Conservation (phyloP, 2,329 filamentous ascomycete genomes). For the Fusarium devonianum region DNA sequence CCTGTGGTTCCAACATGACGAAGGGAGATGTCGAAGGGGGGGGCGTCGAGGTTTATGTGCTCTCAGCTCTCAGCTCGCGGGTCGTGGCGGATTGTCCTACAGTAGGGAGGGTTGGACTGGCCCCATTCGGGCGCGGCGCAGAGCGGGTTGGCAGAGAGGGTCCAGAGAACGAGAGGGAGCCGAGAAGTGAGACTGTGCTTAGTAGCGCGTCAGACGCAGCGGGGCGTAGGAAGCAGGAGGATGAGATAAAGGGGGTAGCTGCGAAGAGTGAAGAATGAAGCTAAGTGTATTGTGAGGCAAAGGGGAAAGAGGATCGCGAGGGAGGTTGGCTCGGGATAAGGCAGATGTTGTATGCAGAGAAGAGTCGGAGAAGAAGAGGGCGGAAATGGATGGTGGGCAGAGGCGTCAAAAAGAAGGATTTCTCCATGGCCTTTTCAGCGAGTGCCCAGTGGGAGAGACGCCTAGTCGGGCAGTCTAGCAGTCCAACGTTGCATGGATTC, state of each 20-base stretch:
- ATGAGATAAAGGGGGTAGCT: slow-evolving; percentile 13
- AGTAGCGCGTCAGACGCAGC: slow-evolving; percentile 36
- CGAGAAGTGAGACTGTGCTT: slow-evolving; percentile 41
- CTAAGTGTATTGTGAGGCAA: background rate
- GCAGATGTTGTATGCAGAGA: slow-evolving; percentile 18
- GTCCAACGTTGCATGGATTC: slow-evolving; percentile 42
- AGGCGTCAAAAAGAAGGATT: slow-evolving; percentile 40
- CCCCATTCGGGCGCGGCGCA: slow-evolving; percentile 36
- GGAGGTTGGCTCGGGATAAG: slow-evolving; percentile 3
- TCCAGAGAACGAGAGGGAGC: slow-evolving; percentile 37
- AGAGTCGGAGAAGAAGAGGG: slow-evolving; percentile 21
- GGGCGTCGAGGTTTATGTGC: slow-evolving; percentile 33
- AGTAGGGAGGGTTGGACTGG: slow-evolving; percentile 33
- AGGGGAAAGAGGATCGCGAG: slow-evolving; percentile 3
- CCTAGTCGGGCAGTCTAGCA: slow-evolving; percentile 26
- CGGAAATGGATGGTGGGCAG: slow-evolving; percentile 34
- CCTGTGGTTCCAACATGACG: slow-evolving; percentile 46
- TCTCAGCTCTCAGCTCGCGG: slow-evolving; percentile 25
- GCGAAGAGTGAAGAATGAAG: slow-evolving; percentile 6
- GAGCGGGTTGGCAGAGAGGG: slow-evolving; percentile 20
- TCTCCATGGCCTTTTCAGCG: slow-evolving; percentile 16
- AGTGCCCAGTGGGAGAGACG: slow-evolving; percentile 24
- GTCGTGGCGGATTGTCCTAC: slow-evolving; percentile 35
- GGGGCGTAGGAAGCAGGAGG: slow-evolving; percentile 24
- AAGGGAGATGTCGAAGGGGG: slow-evolving; percentile 24